A percentile compares a stretch with the other conserved stretches of the same genome.
Conservation (phyloP, 2,329 filamentous ascomycete genomes). For the Neophaeococcomyces mojaviensis region DNA sequence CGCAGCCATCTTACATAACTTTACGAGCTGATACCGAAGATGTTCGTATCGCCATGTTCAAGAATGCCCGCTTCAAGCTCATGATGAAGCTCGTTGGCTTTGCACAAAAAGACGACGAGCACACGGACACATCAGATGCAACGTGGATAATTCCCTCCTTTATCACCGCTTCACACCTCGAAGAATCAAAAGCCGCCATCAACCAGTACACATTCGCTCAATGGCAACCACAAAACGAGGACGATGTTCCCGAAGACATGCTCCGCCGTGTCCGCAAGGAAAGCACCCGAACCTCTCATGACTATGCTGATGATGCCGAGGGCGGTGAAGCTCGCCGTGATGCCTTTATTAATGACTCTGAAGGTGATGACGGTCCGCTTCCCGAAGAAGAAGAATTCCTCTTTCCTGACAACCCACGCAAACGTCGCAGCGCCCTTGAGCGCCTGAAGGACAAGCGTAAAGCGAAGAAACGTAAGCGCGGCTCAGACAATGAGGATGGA, state of each 20-base stretch:
- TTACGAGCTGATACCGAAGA: slow-evolving; percentile 36
- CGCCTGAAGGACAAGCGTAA: slow-evolving; percentile 46
- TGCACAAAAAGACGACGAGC: slow-evolving; percentile 46
- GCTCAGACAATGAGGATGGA: slow-evolving; percentile 33
- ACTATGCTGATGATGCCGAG: slow-evolving; percentile 34
- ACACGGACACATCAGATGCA: slow-evolving; percentile 66
- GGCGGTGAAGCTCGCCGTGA: slow-evolving; percentile 38
- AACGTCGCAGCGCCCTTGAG: slow-evolving; percentile 5
- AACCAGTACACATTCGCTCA: slow-evolving; percentile 72
- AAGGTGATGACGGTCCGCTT: slow-evolving; percentile 48
- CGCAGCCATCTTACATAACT: slow-evolving; percentile 15
- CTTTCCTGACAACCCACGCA: slow-evolving; percentile 52
- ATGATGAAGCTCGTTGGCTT: slow-evolving; percentile 72
- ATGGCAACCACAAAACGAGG: slow-evolving; percentile 67
- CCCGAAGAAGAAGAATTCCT: slow-evolving; percentile 45
- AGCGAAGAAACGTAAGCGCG: slow-evolving; percentile 48
- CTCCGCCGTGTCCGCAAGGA: slow-evolving; percentile 58
- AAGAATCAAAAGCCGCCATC: slow-evolving; percentile 63
- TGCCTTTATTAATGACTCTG: slow-evolving; percentile 59
- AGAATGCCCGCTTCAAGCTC: slow-evolving; percentile 78
- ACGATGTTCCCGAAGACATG: slow-evolving; percentile 62
- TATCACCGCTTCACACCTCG: slow-evolving; percentile 57
- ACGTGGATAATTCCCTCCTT: slow-evolving; percentile 68
- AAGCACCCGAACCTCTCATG: slow-evolving; percentile 10
- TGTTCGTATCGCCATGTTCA: slow-evolving; percentile 62